Evolutionary conservation across 2,329 filamentous ascomycete species (phyloP).

Genomic region (Sporothrix variecibatus): DNA sequence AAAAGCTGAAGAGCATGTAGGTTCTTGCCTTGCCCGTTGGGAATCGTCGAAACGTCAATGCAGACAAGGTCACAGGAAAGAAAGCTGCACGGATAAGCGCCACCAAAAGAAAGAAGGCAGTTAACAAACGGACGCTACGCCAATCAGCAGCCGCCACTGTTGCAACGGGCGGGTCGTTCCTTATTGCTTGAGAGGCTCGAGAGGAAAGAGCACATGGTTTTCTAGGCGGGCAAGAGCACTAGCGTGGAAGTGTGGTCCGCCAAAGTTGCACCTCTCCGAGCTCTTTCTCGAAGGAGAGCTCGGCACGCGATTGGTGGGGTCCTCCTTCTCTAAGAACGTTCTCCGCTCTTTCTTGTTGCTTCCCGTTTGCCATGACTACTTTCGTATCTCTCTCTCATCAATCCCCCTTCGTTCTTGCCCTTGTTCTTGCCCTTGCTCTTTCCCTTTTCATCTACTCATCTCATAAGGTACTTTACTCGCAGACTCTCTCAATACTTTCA

Average conservation of each 20-base stretch:
- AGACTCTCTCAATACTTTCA: background rate
- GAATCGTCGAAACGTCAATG: background rate
- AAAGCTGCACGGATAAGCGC: background rate
- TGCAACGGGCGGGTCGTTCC: background rate
- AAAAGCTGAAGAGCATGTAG: background rate
- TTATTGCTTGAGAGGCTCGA: background rate
- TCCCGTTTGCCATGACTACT: background rate
- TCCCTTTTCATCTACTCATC: background rate
- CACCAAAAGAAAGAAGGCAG: background rate
- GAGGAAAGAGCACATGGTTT: background rate
- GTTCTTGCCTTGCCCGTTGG: background rate
- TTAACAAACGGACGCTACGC: constrained; percentile 4
- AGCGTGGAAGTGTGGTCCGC: background rate
- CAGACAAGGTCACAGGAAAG: background rate
- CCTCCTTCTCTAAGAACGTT: background rate
- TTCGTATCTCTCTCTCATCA: background rate
- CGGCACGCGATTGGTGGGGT: constrained; percentile 11
- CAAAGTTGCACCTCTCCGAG: background rate
- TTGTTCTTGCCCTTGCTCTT: background rate
- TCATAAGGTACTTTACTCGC: background rate
- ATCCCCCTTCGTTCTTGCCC: background rate
- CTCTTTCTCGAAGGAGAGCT: background rate
- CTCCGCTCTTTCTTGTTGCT: constrained; percentile 4
- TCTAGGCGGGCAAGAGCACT: background rate
- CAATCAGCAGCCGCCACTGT: background rate